Evolutionary conservation across 352 stramenopile species (phyloP), one percentile per base, ranked within the genome.

Genomic region (Thraustotheca clavata): DNA sequence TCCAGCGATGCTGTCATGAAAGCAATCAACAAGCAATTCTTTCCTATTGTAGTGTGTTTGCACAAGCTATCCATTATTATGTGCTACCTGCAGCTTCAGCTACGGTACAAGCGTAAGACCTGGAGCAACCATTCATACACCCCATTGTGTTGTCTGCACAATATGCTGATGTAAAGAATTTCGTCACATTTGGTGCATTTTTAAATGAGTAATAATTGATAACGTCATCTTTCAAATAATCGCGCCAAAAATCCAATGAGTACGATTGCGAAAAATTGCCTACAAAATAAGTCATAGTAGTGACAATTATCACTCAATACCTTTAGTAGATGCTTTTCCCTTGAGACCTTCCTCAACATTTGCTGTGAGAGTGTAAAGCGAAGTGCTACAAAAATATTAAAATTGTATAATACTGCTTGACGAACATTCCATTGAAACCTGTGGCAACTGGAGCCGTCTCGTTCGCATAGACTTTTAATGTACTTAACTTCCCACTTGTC

Each of bases 1-100:
- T 86, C 76, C 32, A 71, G 82, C 8, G 63, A 72, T 32, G 68
- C 57, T 48, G 70, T 67, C 73, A 84, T 84, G 59, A 88, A 69
- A 3, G 67, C 57, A 20, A 88, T 40, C 0, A 83, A 62, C n/a
- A 86, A 40, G 26, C 75, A 88, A 3, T 73, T 68, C 32, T 68
- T 67, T n/a, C 62, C 72, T 16, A 33, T 29, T 7, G 14, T 20
- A 11, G 43, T 14, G 6, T n/a, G n/a, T n/a, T n/a, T n/a, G n/a
- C n/a, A n/a, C n/a, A n/a, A n/a, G n/a, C n/a, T n/a, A n/a, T n/a
- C n/a, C n/a, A n/a, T n/a, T n/a, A n/a, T n/a, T n/a, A n/a, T n/a
- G n/a, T n/a, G n/a, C n/a, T n/a, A n/a, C n/a, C n/a, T n/a, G n/a
- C n/a, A n/a, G n/a, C 27, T 35, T 84, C 75, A 0, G 73, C 72